phyloP scores from a whole-genome alignment of 2,329 filamentous ascomycete species.

The Exophiala lecanii-corni region DNA sequence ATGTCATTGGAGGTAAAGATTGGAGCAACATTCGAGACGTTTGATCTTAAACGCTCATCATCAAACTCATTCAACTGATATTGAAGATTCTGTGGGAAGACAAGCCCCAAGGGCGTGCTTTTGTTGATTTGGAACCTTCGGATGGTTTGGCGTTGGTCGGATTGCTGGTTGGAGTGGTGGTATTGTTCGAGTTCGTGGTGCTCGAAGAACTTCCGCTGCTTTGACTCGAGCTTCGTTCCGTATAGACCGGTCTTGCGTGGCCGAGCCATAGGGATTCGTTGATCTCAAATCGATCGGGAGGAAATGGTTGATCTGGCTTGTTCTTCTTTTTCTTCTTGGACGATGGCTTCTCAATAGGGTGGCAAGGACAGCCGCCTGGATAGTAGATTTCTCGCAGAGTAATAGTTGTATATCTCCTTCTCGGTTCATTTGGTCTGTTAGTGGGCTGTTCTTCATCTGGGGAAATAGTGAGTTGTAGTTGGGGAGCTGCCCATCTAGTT shows the following conservation, averaged over 20 bases:
- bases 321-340: slow-evolving; percentile 18
- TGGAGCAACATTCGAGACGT: slow-evolving; percentile 2
- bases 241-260: slow-evolving; percentile 17
- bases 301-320: slow-evolving; percentile 5
- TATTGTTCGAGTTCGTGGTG: slow-evolving; percentile 4
- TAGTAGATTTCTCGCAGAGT: slow-evolving; percentile 25
- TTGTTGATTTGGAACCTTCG: slow-evolving; percentile 23
- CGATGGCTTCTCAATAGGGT: slow-evolving; percentile 14
- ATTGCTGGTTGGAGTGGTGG: slow-evolving; percentile 1
- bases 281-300: slow-evolving; percentile 8
- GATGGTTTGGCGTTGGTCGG: slow-evolving; percentile 9
- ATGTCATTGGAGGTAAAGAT: slow-evolving; percentile 12
- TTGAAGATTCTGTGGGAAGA: slow-evolving; percentile 23
- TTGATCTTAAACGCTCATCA: not conserved
- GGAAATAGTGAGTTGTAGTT: slow-evolving; percentile 21
- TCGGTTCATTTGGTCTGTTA: slow-evolving; percentile 15
- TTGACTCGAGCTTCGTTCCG: slow-evolving; percentile 16
- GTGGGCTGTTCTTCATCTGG: slow-evolving; percentile 11
- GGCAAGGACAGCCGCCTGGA: slow-evolving; percentile 24
- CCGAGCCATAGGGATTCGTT: slow-evolving; percentile 18
- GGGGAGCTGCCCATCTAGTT: slow-evolving; percentile 8
- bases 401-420: slow-evolving; percentile 26
- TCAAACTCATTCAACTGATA: slow-evolving; percentile 15
- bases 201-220: slow-evolving; percentile 19
- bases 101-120: slow-evolving; percentile 22